Percentiles rank a stretch among this genome's conserved stretches.
phyloP scores from a whole-genome alignment of 495 filamentous ascomycete species.

The Penicillium salamii region DNA sequence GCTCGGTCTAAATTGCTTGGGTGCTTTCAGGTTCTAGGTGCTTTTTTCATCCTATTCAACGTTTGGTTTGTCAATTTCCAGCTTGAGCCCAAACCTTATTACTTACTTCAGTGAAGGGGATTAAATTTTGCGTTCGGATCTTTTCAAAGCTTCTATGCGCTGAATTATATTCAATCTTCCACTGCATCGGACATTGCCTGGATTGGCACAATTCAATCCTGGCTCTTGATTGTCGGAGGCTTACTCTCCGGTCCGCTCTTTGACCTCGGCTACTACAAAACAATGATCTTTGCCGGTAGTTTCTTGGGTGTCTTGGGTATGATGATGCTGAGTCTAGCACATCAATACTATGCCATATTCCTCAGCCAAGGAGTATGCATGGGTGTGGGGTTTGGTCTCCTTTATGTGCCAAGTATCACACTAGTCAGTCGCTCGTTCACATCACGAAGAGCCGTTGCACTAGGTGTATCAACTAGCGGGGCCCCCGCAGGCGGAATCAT shows the following conservation, averaged over 20 bases:
- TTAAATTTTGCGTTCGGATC: constrained; percentile 39
- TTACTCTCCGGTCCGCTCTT: constrained; percentile 41
- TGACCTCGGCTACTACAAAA: constrained; percentile 38
- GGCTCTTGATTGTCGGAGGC: constrained; percentile 37
- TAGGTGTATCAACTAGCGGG: constrained; percentile 42
- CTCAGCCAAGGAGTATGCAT: constrained; percentile 35
- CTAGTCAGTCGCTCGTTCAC: constrained; percentile 40
- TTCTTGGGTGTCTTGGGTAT: constrained; percentile 36
- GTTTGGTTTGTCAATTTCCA: constrained; percentile 17
- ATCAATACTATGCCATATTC: constrained; percentile 31
- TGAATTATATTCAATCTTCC: constrained; percentile 19
- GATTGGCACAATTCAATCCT: constrained; percentile 44
- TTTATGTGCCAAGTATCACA: constrained; percentile 42
- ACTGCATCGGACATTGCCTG: constrained; percentile 37
- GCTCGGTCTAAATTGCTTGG: neutral
- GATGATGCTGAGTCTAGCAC: constrained; percentile 40
- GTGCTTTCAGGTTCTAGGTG: constrained; percentile 27
- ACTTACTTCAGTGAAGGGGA: constrained; percentile 19
- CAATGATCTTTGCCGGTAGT: constrained; percentile 24
- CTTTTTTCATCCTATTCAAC: constrained; percentile 31
- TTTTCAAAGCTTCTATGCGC: constrained; percentile 44
- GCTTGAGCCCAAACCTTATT: neutral
- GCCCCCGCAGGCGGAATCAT: constrained; percentile 48
- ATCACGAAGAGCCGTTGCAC: constrained; percentile 35
- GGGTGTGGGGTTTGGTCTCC: constrained; percentile 32